Conservation (phyloP, 2,329 filamentous ascomycete species). For the Fusarium veterinarium region DNA sequence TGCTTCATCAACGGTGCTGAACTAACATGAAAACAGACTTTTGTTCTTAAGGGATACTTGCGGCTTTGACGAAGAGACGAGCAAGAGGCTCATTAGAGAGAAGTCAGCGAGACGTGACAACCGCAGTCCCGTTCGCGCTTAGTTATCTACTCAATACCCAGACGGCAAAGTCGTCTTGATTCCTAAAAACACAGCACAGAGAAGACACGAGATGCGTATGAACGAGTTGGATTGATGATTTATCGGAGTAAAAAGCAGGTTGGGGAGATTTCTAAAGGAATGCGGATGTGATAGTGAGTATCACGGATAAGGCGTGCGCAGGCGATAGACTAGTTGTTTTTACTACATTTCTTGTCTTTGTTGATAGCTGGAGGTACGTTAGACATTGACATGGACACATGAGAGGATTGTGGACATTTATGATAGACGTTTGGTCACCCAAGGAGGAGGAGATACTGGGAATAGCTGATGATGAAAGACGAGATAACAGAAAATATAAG, state of each 20-base stretch:
- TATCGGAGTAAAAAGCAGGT: conserved; percentile 31
- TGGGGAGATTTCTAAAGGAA: conserved; percentile 18
- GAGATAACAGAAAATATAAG: neutral
- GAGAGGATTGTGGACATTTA: conserved; percentile 32
- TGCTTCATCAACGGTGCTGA: no score
- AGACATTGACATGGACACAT: conserved; percentile 39
- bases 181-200: neutral
- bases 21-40: conserved; percentile 54
- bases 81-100: conserved; percentile 59
- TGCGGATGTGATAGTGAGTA: conserved; percentile 14
- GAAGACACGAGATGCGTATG: conserved; percentile 13
- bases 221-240: conserved; percentile 31
- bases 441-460: conserved; percentile 2
- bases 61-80: conserved; percentile 66
- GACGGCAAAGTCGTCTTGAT: neutral
- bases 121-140: conserved; percentile 43
- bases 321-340: conserved; percentile 27
- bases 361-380: conserved; percentile 26
- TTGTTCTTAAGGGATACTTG: conserved; percentile 63
- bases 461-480: neutral
- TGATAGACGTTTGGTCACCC: conserved; percentile 42
- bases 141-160: conserved; percentile 11
- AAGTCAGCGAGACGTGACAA: conserved; percentile 46
- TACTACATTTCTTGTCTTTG: conserved; percentile 25
- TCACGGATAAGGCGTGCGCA: conserved; percentile 16